phyloP scores from a whole-genome alignment of 2,329 filamentous ascomycete genomes.

The Ampelomyces quisqualis region DNA sequence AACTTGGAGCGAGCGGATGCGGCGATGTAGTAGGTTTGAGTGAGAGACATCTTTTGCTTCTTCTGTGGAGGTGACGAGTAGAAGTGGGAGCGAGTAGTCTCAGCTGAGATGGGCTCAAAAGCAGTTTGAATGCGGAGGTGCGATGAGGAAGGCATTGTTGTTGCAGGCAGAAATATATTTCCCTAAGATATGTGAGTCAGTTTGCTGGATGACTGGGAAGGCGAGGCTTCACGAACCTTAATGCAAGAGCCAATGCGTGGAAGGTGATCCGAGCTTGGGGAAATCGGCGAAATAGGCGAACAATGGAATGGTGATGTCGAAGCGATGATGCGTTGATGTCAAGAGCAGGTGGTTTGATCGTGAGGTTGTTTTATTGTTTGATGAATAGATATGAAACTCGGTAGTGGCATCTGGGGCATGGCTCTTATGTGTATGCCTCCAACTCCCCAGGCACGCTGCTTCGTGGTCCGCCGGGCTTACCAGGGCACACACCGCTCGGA shows the following conservation, averaged over 20 bases:
- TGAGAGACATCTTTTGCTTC: conserved; percentile 92
- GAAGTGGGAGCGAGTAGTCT: conserved; percentile 48
- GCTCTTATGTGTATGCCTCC: conserved; percentile 44
- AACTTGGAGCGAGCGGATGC: conserved; percentile 97
- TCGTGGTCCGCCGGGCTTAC: no score
- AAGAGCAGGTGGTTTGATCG: conserved; percentile 3
- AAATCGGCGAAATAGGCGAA: conserved; percentile 9
- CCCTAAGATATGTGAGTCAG: conserved; percentile 53
- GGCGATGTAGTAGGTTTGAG: conserved; percentile 97
- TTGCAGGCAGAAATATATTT: conserved; percentile 34
- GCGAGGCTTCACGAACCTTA: conserved; percentile 36
- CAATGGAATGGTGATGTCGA: conserved; percentile 9
- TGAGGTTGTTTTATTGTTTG: conserved; percentile 7
- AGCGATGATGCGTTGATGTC: conserved; percentile 3
- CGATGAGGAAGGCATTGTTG: conserved; percentile 50
- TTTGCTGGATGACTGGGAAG: conserved; percentile 45
- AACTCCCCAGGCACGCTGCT: no score
- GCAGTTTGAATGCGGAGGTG: conserved; percentile 50
- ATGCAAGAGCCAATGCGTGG: conserved; percentile 35
- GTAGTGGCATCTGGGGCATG: conserved; percentile 16
- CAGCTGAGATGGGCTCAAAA: conserved; percentile 50
- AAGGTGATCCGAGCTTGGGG: conserved; percentile 37
- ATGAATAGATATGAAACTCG: conserved; percentile 11
- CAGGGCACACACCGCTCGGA: no score
- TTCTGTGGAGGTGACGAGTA: conserved; percentile 48